phyloP scores from a whole-genome alignment of 768 basidiomycete species.

The Chalciporus chontae region DNA sequence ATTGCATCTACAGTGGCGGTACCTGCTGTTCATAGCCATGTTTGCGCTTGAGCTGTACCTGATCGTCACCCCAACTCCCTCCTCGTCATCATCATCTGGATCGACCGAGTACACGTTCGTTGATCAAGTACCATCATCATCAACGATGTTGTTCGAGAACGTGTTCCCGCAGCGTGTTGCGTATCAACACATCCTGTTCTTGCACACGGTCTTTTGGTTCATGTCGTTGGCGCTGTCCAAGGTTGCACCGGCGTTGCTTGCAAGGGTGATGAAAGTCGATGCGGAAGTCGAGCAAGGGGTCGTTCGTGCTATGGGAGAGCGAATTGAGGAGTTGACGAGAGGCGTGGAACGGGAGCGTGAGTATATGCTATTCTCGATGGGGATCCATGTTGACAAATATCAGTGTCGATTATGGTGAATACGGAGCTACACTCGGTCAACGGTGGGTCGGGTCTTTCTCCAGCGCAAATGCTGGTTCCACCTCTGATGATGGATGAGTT shows the following conservation, averaged over 20 bases:
- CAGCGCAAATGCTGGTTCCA: constrained; percentile 27
- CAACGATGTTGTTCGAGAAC: constrained; percentile 31
- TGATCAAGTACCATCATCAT: constrained; percentile 11
- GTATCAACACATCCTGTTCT: constrained; percentile 73
- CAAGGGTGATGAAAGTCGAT: constrained; percentile 31
- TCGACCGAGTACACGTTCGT: constrained; percentile 22
- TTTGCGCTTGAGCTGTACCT: constrained; percentile 63
- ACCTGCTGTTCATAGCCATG: constrained; percentile 61
- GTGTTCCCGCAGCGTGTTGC: constrained; percentile 64
- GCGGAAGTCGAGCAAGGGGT: constrained; percentile 19
- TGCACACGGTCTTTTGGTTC: constrained; percentile 77
- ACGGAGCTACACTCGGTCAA: constrained; percentile 53
- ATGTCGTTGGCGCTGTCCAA: constrained; percentile 67
- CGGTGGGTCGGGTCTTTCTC: constrained; percentile 15
- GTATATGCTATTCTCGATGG: background rate
- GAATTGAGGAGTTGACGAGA: constrained; percentile 39
- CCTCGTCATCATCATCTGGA: constrained; percentile 13
- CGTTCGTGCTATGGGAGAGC: constrained; percentile 39
- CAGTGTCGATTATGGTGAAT: constrained; percentile 52
- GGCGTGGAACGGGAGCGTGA: constrained; percentile 56
- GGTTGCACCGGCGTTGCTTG: constrained; percentile 66
- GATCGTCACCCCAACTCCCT: constrained; percentile 55
- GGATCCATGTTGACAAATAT: constrained; percentile 1
- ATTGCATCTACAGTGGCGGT: constrained; percentile 62
- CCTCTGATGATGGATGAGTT: constrained; percentile 29